A percentile compares a stretch with the other conserved stretches of the same genome.
Conservation (phyloP, 768 basidiomycete species). For the Royoungia palumana region DNA sequence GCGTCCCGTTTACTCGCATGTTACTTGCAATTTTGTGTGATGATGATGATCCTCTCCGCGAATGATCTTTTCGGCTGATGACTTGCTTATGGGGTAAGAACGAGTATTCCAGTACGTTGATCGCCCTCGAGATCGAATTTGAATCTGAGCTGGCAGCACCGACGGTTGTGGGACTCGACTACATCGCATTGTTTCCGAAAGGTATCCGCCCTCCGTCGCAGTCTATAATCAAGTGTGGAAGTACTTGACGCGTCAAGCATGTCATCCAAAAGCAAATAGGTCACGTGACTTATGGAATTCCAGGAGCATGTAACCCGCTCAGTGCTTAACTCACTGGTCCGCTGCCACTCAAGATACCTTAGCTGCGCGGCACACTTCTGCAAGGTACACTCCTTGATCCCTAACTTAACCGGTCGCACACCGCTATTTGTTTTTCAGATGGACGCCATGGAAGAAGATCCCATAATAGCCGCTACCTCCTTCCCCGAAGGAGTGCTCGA, state of each 20-base stretch:
- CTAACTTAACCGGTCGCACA: not conserved
- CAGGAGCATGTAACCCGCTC: constrained; percentile 3
- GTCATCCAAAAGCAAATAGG: not conserved
- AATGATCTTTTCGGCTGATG: too few species aligned
- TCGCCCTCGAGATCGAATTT: too few species aligned
- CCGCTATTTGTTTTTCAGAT: constrained; percentile 16
- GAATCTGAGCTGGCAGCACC: too few species aligned
- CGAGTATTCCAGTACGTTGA: too few species aligned
- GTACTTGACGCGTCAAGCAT: too few species aligned
- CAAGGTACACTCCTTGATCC: constrained; percentile 4
- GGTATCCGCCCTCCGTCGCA: not conserved
- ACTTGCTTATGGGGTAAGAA: too few species aligned
- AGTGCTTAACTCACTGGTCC: not conserved
- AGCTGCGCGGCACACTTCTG: constrained; percentile 2
- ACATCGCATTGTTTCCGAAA: constrained; percentile 1
- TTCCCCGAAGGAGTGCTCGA: constrained; percentile 20
- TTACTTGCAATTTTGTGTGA: constrained; percentile 4
- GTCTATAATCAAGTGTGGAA: too few species aligned
- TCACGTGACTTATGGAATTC: constrained; percentile 20
- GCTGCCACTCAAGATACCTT: constrained; percentile 27
- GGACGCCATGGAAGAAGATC: constrained; percentile 36
- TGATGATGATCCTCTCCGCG: not conserved
- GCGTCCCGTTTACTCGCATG: constrained; percentile 5
- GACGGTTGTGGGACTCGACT: not conserved
- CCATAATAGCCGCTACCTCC: constrained; percentile 22